A percentile compares a stretch with the other conserved stretches of the same genome.
Conservation (phyloP, 495 filamentous ascomycete species). For the Neurospora sp. region DNA sequence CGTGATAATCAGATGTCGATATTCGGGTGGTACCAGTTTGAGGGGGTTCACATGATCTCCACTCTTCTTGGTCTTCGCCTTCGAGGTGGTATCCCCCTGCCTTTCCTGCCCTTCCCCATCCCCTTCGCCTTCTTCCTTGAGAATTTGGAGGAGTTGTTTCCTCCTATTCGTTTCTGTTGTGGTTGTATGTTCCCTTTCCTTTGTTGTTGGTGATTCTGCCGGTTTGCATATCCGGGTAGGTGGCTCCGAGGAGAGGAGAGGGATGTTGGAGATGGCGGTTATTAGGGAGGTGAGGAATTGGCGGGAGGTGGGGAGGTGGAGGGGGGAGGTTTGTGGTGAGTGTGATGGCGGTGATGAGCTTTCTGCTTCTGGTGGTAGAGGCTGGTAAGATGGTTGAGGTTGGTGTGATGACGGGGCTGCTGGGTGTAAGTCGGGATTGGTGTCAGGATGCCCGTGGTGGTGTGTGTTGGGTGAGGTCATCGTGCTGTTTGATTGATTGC, state of each 20-base stretch:
- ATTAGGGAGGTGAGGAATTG: constrained; percentile 37
- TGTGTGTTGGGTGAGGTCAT: not conserved
- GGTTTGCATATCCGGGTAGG: no score
- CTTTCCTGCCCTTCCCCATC: not conserved
- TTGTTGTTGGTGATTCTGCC: no score
- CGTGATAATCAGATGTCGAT: constrained; percentile 42
- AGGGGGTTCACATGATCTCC: constrained; percentile 34
- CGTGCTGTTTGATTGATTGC: not conserved
- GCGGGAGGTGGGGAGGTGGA: constrained; percentile 27
- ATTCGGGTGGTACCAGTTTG: constrained; percentile 22
- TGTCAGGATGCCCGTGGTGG: not conserved
- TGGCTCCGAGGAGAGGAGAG: no score
- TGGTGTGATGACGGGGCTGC: not conserved
- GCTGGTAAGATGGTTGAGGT: not conserved
- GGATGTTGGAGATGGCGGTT: constrained; percentile 29
- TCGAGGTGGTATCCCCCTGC: no score
- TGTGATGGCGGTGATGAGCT: not conserved
- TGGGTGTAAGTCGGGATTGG: not conserved
- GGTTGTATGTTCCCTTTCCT: no score
- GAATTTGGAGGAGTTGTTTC: not conserved
- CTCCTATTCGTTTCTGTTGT: not conserved
- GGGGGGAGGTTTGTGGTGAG: not conserved
- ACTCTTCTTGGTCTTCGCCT: no score
- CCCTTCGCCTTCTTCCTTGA: not conserved
- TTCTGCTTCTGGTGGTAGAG: not conserved